Conservation (phyloP, 2,329 filamentous ascomycete species). For the Sclerotinia minor region DNA sequence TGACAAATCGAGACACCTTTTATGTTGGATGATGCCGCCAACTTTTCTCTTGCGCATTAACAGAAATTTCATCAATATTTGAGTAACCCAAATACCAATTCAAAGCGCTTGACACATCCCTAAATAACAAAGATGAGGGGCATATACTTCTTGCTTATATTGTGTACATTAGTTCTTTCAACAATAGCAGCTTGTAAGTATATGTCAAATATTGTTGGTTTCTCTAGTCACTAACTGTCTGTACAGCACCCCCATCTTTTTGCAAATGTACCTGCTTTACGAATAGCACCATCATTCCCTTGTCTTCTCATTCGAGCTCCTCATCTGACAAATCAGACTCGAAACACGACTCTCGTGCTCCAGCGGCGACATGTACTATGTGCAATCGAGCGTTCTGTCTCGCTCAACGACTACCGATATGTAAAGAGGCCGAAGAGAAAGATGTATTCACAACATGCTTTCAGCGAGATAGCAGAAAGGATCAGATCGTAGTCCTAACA, state of each 20-base stretch:
- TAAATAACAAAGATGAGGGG: conserved; percentile 15
- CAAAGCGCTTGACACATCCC: conserved; percentile 7
- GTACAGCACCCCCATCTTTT: conserved; percentile 59
- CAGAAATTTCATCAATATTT: not conserved
- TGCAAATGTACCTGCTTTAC: conserved; percentile 72
- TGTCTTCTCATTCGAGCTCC: conserved; percentile 44
- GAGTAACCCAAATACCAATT: not conserved
- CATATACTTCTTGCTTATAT: conserved; percentile 10
- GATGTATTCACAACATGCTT: conserved; percentile 65
- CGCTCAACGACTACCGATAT: conserved; percentile 59
- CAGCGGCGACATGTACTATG: conserved; percentile 54
- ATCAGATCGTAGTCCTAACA: conserved; percentile 64
- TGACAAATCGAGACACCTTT: not conserved
- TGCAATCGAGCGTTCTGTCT: conserved; percentile 68
- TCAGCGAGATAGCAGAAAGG: conserved; percentile 66
- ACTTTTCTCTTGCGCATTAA: not conserved
- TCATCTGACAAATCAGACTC: conserved; percentile 29
- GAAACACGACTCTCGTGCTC: conserved; percentile 38
- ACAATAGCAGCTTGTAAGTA: conserved; percentile 38
- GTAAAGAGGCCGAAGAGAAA: conserved; percentile 60
- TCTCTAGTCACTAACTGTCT: conserved; percentile 31
- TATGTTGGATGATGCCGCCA: not conserved
- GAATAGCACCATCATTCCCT: conserved; percentile 66
- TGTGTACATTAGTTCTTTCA: conserved; percentile 34
- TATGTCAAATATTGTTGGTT: not conserved